Base-by-base conservation (phyloP, 176 grass and related monocot genomes). In the Dendrocalamus sinicus region DNA sequence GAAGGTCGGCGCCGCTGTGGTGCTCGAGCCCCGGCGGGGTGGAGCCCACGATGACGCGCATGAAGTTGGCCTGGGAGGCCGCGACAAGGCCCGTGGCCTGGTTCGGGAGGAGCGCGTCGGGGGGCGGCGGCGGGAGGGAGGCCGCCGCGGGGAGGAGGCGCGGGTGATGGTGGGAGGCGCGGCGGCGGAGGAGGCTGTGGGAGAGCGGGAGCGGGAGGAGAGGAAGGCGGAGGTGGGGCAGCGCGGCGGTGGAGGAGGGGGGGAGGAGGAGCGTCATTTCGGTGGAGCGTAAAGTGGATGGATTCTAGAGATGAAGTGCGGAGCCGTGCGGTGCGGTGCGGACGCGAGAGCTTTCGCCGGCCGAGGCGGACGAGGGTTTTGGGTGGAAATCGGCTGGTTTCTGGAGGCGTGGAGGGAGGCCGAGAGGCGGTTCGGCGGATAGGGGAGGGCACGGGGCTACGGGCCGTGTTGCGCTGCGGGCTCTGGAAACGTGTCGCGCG, bases 41-140 rank as follows among this genome's bases (percentile, higher is more conserved):
- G 68, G 89, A 73, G 68, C 88, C 91, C 14, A 98, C 96, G 67
- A 95, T 90, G 75, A 98, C 96, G 77, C 88, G 91, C 96, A 98
- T 95, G 91, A 92, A 98, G 78, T 98, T 98, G 41, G 93, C 93
- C 89, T 98, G 96, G 26, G 96, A 86, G 9, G 93, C 86, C 0
- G 96, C 91, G 5, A 95, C 96, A 44, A 95, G 89, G 60, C 93
- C 91, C 73, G 92, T 86, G 77, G 93, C 91, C 88, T 98, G 91
- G 22, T 47, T 86, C 9, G 88, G 91, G 62, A 92, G 96, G 41
- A 98, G 93, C 48, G 64, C 70, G 5, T 80, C 70, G 30, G 78
- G 79, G 48, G 67, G 19, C 3, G 70, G 83, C 0, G 83, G 86
- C n/a, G 78, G 77, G 13, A 78, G 76, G 3, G 86, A 43, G 1